Conservation (phyloP, 352 stramenopile genomes). For the Pythium oligandrum region DNA sequence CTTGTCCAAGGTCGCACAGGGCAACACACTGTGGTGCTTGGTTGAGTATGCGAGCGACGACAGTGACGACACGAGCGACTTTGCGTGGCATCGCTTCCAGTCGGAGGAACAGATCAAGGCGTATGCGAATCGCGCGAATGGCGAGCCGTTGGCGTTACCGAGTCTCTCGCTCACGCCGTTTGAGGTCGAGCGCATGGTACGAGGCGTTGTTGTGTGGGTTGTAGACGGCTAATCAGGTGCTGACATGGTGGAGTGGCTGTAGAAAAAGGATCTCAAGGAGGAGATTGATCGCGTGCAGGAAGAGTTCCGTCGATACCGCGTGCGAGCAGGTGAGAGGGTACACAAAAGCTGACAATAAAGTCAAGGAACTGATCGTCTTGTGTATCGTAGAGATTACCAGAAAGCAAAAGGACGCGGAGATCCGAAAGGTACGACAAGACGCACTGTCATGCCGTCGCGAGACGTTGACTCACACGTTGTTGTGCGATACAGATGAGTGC, state of each 20-base stretch:
- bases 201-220: background rate
- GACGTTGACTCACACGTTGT: background rate
- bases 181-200: slow-evolving; percentile 72
- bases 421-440: slow-evolving; percentile 55
- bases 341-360: no score
- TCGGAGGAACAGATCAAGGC: slow-evolving; percentile 52
- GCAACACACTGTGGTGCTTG: slow-evolving; percentile 62
- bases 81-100: slow-evolving; percentile 69
- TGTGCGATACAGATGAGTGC: slow-evolving; percentile 63
- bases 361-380: no score
- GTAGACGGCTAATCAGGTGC: background rate
- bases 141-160: slow-evolving; percentile 59
- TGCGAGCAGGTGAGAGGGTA: slow-evolving; percentile 46
- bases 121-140: slow-evolving; percentile 49
- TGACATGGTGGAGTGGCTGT: background rate
- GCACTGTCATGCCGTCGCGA: no score
- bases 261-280: slow-evolving; percentile 80
- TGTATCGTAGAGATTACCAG: slow-evolving; percentile 63
- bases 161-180: slow-evolving; percentile 66
- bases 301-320: slow-evolving; percentile 84
- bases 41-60: slow-evolving; percentile 77
- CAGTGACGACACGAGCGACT: slow-evolving; percentile 62
- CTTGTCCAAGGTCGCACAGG: slow-evolving; percentile 62
- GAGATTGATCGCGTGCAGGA: slow-evolving; percentile 83
- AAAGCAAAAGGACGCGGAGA: slow-evolving; percentile 88